These are phyloP conservation scores for Saturnispora saitoi DNA, from an alignment of 805 yeast species.

Conservation along the genomic window DNA sequence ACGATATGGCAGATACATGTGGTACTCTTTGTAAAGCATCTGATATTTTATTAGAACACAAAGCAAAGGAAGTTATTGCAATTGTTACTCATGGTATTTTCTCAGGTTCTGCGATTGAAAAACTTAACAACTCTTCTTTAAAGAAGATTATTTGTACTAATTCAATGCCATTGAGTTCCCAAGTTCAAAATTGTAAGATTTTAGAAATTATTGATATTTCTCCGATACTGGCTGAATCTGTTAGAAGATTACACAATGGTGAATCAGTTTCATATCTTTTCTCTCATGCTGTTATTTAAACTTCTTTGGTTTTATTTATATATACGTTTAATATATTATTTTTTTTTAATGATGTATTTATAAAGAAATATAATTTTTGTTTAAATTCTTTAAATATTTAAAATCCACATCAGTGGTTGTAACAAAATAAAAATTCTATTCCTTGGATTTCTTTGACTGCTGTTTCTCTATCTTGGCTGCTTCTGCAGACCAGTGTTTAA, in stretches of 20 bases:
- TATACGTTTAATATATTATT: neutral
- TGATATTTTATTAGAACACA: slow-evolving; percentile 68
- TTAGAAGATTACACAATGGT: slow-evolving; percentile 91
- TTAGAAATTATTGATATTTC: slow-evolving; percentile 78
- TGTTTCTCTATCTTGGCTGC: slow-evolving; percentile 35
- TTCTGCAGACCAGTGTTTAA: slow-evolving; percentile 65
- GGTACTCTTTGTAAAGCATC: slow-evolving; percentile 96
- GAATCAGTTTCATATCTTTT: slow-evolving; percentile 87
- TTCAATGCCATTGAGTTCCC: slow-evolving; percentile 75
- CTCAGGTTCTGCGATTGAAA: slow-evolving; percentile 73
- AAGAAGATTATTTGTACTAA: slow-evolving; percentile 82
- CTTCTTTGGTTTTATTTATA: neutral
- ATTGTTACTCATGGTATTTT: slow-evolving; percentile 94
- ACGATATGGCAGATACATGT: slow-evolving; percentile 98
- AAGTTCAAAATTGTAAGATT: slow-evolving; percentile 51
- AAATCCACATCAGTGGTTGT: neutral
- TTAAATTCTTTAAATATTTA: no score
- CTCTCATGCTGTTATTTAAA: slow-evolving; percentile 37
- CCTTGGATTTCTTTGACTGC: neutral
- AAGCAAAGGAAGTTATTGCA: slow-evolving; percentile 82
- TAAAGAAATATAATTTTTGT: no score
- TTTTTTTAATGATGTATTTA: neutral
- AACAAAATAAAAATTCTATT: neutral
- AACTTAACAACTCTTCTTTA: slow-evolving; percentile 58
- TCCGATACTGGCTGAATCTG: slow-evolving; percentile 85